Evolutionary conservation across 352 stramenopile species (phyloP), one percentile per base, ranked within the genome.

Genomic region (Globisporangium middletonii): DNA sequence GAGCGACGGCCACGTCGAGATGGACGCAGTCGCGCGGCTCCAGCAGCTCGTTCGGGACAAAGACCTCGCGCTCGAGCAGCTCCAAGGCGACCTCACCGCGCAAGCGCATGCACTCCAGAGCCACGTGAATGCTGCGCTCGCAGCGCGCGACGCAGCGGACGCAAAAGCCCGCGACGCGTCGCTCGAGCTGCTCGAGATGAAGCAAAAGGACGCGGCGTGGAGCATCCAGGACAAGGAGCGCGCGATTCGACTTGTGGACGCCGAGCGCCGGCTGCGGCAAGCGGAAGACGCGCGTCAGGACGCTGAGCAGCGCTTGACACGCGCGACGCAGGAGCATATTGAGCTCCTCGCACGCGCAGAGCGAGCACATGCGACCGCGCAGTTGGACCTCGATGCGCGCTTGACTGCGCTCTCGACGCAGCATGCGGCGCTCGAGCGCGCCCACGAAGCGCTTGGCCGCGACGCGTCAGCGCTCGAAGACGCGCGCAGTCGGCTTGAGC

Each of bases 141-240:
- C 64, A 12, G 59, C 74, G 5, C 71, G 67, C 19, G 46, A 57
- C 4, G 77, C 62, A 33, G 55, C 81, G 23, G 70, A 86, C 53
- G 68, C 75, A 26, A 85, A 86, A 55, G 63, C 72, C 19, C 56
- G 57, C 16, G 68, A 76, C 13, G 57, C 62, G 12, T 72, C 77
- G 9, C 58, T 83, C 18, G 73, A 89, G 49, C 62, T 92, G 42
- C 62, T 84, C 0, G 66, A 79, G 1, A 68, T 79, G 28, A 88
- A 88, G 60, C 68, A 89, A 56, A 78, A 78, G 12, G 71, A 89
- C 55, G 64, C 66, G 30, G 79, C 79, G 3, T 88, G 72, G 75
- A 79, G 62, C 8, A 62, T 89, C 35, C 68, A 79, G 18, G 65
- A 72, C 12, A 66, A 71, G n/a, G 57, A 79, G 42, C 64, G 72